Conservation (phyloP, 305 asterid genomes). For the Fraxinus sp. region DNA sequence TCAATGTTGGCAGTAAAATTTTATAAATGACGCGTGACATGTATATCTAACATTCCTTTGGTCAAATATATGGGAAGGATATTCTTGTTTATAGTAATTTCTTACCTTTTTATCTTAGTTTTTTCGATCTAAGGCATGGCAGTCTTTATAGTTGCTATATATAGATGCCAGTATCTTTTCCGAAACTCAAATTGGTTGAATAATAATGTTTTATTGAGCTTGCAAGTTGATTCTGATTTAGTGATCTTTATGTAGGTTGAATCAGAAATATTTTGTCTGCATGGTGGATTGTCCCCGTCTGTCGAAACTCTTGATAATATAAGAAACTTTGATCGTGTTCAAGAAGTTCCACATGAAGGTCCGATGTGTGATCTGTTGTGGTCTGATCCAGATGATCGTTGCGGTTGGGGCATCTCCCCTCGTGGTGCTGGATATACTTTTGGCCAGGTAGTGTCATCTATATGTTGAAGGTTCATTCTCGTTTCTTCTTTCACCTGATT, state of each 20-base stretch:
- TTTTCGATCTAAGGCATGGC: neutral
- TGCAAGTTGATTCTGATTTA: slow-evolving; percentile 10
- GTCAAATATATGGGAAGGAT: neutral
- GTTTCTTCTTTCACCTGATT: neutral
- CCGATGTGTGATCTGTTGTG: slow-evolving; percentile 84
- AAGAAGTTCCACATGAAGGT: slow-evolving; percentile 84
- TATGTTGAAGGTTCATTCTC: neutral
- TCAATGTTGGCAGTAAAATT: neutral
- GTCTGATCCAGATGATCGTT: slow-evolving; percentile 88
- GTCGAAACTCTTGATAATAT: slow-evolving; percentile 61
- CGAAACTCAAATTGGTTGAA: slow-evolving; percentile 1
- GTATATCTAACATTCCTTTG: neutral
- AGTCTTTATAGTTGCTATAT: neutral
- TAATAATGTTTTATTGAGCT: neutral
- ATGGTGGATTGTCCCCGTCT: slow-evolving; percentile 66
- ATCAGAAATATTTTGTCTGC: slow-evolving; percentile 62
- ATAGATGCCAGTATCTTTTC: neutral
- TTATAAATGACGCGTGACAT: neutral
- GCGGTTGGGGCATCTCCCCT: slow-evolving; percentile 88
- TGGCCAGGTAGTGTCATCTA: slow-evolving; percentile 51
- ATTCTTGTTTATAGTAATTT: neutral
- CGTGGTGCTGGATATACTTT: slow-evolving; percentile 89
- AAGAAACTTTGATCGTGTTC: slow-evolving; percentile 62
- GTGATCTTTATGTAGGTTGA: slow-evolving; percentile 44
- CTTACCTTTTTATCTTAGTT: neutral